Base-by-base conservation (phyloP, 495 filamentous ascomycete genomes). In the Penicillium flavigenum region DNA sequence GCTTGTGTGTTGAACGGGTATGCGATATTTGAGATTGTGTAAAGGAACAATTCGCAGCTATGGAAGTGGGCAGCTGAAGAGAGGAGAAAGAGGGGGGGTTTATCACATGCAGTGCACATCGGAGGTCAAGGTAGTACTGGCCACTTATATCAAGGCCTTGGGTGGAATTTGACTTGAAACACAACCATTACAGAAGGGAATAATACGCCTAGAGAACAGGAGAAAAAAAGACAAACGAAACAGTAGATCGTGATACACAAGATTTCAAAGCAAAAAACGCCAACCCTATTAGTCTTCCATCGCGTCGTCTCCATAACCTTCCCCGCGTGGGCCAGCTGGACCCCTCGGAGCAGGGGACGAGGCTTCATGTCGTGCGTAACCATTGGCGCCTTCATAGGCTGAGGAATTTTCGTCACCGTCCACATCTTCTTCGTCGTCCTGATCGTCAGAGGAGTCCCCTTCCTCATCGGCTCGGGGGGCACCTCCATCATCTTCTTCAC, bases 331-430 rank as follows among this genome's bases (percentile, higher is more conserved):
- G 29, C 69, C 65, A 42, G 34, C 53, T 43, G 43, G 36, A 12
- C 60, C 51, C 20, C 42, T 27, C 4, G 63, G 63, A 16, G 58
- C 42, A 41, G 63, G 67, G 11, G 71, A 77, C n/a, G 74, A 76
- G 54, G 66, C 68, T 38, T 70, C 71, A 56, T 72, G 75, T 44
- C 69, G 71, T 46, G 65, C 69, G 57, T 76, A 73, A 32, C 73
- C 74, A 57, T 74, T 70, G 38, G 64, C 67, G 5, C 68, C 76
- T 24, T 76, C 77, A 50, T 74, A 73, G 8, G 72, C 68, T 22
- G 73, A 72, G 12, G 73, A 74, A 36, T 77, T 76, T 8, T 76
- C 78, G 22, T 78, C 76, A 1, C 57, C 75, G 31, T 78, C 76
- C 22, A 60, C 70, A 10, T 72, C 75, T 1, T 59, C 64, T 10